Evolutionary conservation across 352 stramenopile species (phyloP), one percentile per base, ranked within the genome.

Genomic region (Pythium graminicola): DNA sequence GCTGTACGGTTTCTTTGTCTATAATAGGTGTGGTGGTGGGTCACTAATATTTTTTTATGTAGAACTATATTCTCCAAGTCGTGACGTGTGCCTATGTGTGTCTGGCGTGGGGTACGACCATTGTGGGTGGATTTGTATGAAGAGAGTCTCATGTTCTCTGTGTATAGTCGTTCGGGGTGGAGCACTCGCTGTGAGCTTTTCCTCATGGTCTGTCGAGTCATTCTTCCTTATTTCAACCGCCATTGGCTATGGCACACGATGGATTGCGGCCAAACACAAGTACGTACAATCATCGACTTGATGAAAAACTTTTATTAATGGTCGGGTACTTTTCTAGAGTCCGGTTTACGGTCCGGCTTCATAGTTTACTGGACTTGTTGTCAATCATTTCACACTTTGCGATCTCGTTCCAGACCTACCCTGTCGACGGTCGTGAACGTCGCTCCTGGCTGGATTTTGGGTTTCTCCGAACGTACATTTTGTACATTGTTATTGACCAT

Each of bases 371-470:
- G 42, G 84, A 94, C 54, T 59, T 94, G 50, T 53, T 94, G 17
- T 88, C 84, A 39, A 48, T 93, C 9, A 76, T 91, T 28, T 88
- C 84, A 24, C 84, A 93, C 62, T 94, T 94, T 55, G 62, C 71
- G 16, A 68, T 90, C 36, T 85, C 76, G 8, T 74, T 89, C 62
- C 72, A 85, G 60, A 90, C 78, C n/a, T 64, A 76, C n/a, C 45
- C 72, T 1, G 69, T 74, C 9, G 69, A 70, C 39, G 73, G 64
- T 22, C 71, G 76, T 38, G 62, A 67, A 9, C 64, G 70, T 6
- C 76, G 80, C 19, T 94, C 84, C 44, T 94, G 84, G 84, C 68
- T 94, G 46, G 81, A 92, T 67, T 86, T 94, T 57, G 84, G 81
- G 24, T 94, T 94, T 44, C 47, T 94, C 26, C 81, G 84, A 23